These are phyloP conservation scores for Globisporangium carolinianum DNA, from an alignment of 352 stramenopile genomes.

Conservation along the genomic window DNA sequence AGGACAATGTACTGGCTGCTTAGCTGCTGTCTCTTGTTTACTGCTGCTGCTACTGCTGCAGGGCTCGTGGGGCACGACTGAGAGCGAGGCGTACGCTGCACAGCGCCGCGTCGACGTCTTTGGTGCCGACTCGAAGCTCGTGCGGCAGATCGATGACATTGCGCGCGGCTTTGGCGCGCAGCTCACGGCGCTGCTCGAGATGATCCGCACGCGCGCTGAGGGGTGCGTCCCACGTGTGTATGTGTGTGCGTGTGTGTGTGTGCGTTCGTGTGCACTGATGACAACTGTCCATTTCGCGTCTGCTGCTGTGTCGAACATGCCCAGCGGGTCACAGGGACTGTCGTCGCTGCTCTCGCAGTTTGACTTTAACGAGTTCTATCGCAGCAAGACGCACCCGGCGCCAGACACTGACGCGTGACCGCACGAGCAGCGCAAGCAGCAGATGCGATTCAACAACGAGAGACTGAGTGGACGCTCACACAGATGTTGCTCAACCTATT, in stretches of 20 bases:
- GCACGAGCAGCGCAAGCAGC: not conserved
- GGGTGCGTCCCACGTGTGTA: constrained; percentile 21
- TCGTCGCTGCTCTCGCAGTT: constrained; percentile 85
- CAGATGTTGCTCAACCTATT: no score
- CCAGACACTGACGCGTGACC: constrained; percentile 41
- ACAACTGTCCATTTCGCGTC: not conserved
- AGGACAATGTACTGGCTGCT: not conserved
- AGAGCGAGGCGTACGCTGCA: constrained; percentile 42
- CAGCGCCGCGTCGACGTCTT: constrained; percentile 30
- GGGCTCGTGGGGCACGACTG: constrained; percentile 52
- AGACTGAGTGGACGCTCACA: not conserved
- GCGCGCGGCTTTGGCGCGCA: constrained; percentile 53
- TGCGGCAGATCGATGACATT: constrained; percentile 61
- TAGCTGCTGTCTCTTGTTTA: not conserved
- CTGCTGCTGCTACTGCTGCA: constrained; percentile 8
- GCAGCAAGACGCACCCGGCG: constrained; percentile 35
- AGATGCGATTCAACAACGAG: not conserved
- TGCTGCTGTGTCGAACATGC: constrained; percentile 5
- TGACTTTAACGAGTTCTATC: constrained; percentile 90
- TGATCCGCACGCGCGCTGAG: constrained; percentile 50
- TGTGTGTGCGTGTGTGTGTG: constrained; percentile 2
- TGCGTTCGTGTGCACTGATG: not conserved
- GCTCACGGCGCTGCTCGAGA: constrained; percentile 62
- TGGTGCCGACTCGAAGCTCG: constrained; percentile 35
- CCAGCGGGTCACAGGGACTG: constrained; percentile 66